These are phyloP conservation scores for Trichoderma atrobrunneum DNA, from an alignment of 2,329 filamentous ascomycete genomes.

Conservation along the genomic window DNA sequence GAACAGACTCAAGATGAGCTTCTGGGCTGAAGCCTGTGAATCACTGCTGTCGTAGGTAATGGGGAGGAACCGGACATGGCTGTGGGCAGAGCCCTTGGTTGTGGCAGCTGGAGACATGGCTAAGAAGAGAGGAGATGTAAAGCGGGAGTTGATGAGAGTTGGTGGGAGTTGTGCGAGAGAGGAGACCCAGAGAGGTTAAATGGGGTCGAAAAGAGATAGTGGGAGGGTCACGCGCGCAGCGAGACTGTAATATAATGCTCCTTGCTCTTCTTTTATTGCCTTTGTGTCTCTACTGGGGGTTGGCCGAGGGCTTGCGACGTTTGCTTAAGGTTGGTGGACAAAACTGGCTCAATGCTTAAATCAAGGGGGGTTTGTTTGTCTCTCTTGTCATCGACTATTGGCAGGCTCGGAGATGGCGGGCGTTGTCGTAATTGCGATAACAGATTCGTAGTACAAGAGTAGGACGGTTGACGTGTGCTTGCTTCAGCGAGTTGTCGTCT, in stretches of 20 bases:
- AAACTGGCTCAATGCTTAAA: not conserved
- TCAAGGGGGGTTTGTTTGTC: not conserved
- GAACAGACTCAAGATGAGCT: slow-evolving; percentile 73
- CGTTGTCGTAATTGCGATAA: slow-evolving; percentile 7
- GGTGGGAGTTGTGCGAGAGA: not conserved
- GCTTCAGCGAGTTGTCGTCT: not conserved
- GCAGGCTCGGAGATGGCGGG: not conserved
- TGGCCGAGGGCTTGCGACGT: not conserved
- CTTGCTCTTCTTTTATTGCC: not conserved
- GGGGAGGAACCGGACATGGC: slow-evolving; percentile 62
- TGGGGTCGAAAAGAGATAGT: not conserved
- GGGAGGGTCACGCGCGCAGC: not conserved
- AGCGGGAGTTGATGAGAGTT: not conserved
- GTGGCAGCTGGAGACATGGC: slow-evolving; percentile 36
- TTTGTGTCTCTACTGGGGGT: not conserved
- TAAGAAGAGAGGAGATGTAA: not conserved
- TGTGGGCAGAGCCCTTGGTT: slow-evolving; percentile 34
- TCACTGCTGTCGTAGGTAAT: slow-evolving; percentile 75
- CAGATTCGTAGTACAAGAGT: not conserved
- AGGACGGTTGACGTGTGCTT: not conserved
- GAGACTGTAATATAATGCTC: not conserved
- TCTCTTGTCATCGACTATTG: not conserved
- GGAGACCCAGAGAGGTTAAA: not conserved
- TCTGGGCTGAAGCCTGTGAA: slow-evolving; percentile 73
- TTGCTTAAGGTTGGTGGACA: not conserved